phyloP scores from a whole-genome alignment of 805 yeast species.

The Osmozyma mogii region DNA sequence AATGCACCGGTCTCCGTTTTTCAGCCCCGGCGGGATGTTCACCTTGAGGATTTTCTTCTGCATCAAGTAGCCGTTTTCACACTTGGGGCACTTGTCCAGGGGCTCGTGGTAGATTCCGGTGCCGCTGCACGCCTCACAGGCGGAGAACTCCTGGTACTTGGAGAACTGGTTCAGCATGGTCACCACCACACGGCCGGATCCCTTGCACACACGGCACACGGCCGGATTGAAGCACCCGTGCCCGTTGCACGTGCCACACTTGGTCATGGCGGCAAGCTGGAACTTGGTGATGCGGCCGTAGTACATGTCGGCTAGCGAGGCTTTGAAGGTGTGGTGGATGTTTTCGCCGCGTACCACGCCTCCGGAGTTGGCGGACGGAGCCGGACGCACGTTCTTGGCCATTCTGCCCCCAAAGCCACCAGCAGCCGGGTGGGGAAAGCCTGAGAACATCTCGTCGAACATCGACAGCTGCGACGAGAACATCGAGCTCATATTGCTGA shows the following conservation, averaged over 20 bases:
- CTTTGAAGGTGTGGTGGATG: slow-evolving; percentile 47
- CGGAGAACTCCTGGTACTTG: slow-evolving; percentile 26
- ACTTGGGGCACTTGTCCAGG: slow-evolving; percentile 16
- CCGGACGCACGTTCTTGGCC: not conserved
- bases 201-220: slow-evolving; percentile 30
- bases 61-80: slow-evolving; percentile 34
- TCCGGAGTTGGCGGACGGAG: not conserved
- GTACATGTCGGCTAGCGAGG: slow-evolving; percentile 49
- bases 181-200: slow-evolving; percentile 43
- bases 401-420: too few species aligned
- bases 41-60: slow-evolving; percentile 45
- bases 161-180: slow-evolving; percentile 35
- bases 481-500: slow-evolving; percentile 25
- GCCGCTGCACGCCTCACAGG: slow-evolving; percentile 29
- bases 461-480: too few species aligned
- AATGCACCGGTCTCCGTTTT: slow-evolving; percentile 43
- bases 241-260: slow-evolving; percentile 46
- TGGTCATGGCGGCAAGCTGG: slow-evolving; percentile 41
- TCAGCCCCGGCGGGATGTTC: slow-evolving; percentile 49
- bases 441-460: too few species aligned
- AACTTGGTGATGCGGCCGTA: slow-evolving; percentile 50
- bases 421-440: too few species aligned
- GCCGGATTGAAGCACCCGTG: slow-evolving; percentile 38
- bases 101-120: slow-evolving; percentile 20
- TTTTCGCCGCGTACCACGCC: slow-evolving; percentile 19